These are phyloP conservation scores for Periglandula ipomoeae DNA, from an alignment of 2,329 filamentous ascomycete species.

Conservation along the genomic window DNA sequence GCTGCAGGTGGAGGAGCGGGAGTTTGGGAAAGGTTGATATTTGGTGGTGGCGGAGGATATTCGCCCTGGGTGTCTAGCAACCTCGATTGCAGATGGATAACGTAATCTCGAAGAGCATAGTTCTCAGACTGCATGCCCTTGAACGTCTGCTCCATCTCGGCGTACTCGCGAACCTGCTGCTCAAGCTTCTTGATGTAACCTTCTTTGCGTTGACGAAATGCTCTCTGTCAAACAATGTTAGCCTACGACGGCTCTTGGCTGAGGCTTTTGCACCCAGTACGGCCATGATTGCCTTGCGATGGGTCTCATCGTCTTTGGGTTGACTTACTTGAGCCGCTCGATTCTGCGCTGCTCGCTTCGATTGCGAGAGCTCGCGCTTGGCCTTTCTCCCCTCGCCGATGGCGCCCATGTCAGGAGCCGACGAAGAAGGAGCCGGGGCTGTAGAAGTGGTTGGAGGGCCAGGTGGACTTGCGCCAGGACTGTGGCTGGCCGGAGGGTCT, in stretches of 20 bases:
- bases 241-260: too few relatives aligned
- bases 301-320: neutral
- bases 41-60: constrained; percentile 72
- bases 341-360: constrained; percentile 94
- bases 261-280: too few relatives aligned
- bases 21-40: constrained; percentile 54
- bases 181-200: constrained; percentile 97
- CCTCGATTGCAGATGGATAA: constrained; percentile 79
- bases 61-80: constrained; percentile 78
- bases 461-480: constrained; percentile 18
- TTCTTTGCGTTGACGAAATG: constrained; percentile 95
- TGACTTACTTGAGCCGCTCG: constrained; percentile 77
- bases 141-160: constrained; percentile 64
- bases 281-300: neutral
- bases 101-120: constrained; percentile 83
- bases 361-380: constrained; percentile 87
- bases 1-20: constrained; percentile 15
- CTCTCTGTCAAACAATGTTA: constrained; percentile 57
- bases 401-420: constrained; percentile 18
- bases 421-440: constrained; percentile 22
- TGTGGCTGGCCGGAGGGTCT: constrained; percentile 22
- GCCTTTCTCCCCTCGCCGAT: constrained; percentile 57
- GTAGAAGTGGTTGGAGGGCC: constrained; percentile 18
- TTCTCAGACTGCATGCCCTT: constrained; percentile 84
- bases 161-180: constrained; percentile 78